A percentile compares a stretch with the other conserved stretches of the same genome.
Evolutionary conservation across 495 filamentous ascomycete species (phyloP).

Genomic region (Durotheca rogersii): DNA sequence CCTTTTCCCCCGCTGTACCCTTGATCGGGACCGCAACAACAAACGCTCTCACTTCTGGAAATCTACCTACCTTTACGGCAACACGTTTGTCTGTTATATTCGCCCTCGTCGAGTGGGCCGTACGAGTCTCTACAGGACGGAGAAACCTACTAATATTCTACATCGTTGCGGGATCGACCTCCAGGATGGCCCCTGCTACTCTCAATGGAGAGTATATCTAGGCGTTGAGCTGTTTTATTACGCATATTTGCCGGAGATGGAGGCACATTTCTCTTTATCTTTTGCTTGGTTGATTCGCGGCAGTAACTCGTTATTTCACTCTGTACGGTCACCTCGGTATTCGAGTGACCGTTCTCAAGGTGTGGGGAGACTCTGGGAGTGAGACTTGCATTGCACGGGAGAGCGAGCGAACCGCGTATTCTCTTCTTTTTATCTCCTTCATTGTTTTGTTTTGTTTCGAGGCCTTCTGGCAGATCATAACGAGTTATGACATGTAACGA

Average conservation of each 20-base stretch:
- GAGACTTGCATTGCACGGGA: constrained; percentile 2
- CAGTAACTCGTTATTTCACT: constrained; percentile 18
- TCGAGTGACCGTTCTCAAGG: constrained; percentile 1
- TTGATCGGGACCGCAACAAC: constrained; percentile 14
- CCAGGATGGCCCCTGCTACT: constrained; percentile 10
- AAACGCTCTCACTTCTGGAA: constrained; percentile 17
- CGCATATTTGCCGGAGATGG: constrained; percentile 1
- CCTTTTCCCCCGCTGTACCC: constrained; percentile 1
- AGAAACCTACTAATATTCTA: constrained; percentile 20
- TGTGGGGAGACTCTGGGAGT: constrained; percentile 35
- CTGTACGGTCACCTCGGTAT: constrained; percentile 7
- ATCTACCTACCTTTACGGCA: constrained; percentile 14
- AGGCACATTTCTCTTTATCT: no score
- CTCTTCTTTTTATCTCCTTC: not conserved
- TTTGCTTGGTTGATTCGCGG: constrained; percentile 13
- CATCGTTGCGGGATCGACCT: constrained; percentile 29
- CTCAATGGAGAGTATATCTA: constrained; percentile 5
- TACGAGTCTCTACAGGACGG: not conserved
- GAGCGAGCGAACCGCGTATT: not conserved
- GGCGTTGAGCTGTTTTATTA: constrained; percentile 7
- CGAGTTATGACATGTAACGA: constrained; percentile 23
- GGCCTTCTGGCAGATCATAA: constrained; percentile 12
- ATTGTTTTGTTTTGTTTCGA: constrained; percentile 2
- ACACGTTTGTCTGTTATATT: constrained; percentile 10
- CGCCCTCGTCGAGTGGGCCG: not conserved